A percentile compares a stretch with the other conserved stretches of the same genome.
phyloP scores from a whole-genome alignment of 306 rosid species.

The Sophora flavescens region DNA sequence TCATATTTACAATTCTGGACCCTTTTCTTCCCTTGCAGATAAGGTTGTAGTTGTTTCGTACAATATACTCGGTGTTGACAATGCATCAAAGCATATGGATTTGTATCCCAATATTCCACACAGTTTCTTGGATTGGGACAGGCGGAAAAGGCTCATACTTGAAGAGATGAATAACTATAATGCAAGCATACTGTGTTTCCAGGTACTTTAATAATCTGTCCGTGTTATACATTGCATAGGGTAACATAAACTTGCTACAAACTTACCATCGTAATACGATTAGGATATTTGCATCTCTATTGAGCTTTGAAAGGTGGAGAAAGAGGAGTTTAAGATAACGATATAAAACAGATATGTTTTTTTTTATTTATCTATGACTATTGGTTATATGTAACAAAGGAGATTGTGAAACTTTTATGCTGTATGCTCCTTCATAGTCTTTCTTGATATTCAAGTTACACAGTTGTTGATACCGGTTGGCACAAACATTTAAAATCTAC shows the following conservation, averaged over 20 bases:
- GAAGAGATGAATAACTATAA: constrained; percentile 69
- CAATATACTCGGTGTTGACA: constrained; percentile 90
- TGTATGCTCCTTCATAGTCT: constrained; percentile 15
- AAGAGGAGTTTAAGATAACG: constrained; percentile 14
- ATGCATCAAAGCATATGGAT: constrained; percentile 81
- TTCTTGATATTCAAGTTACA: constrained; percentile 17
- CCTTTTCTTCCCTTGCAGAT: constrained; percentile 59
- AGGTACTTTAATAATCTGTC: constrained; percentile 57
- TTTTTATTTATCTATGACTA: constrained; percentile 18
- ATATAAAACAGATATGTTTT: neutral
- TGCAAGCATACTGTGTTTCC: constrained; percentile 85
- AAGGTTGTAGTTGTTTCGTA: constrained; percentile 82
- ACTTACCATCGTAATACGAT: neutral
- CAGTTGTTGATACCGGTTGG: constrained; percentile 25
- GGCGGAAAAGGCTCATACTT: constrained; percentile 68
- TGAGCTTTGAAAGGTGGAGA: constrained; percentile 13
- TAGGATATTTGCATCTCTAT: constrained; percentile 26
- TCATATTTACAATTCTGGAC: constrained; percentile 9
- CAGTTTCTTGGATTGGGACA: constrained; percentile 68
- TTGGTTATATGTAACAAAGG: constrained; percentile 33
- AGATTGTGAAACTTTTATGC: constrained; percentile 13
- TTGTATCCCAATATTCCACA: constrained; percentile 71
- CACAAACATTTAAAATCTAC: neutral
- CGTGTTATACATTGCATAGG: constrained; percentile 12
- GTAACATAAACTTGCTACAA: constrained; percentile 20